phyloP scores from a whole-genome alignment of 1,284 basidiomycete genomes.

The Rhodotorula sp. region DNA sequence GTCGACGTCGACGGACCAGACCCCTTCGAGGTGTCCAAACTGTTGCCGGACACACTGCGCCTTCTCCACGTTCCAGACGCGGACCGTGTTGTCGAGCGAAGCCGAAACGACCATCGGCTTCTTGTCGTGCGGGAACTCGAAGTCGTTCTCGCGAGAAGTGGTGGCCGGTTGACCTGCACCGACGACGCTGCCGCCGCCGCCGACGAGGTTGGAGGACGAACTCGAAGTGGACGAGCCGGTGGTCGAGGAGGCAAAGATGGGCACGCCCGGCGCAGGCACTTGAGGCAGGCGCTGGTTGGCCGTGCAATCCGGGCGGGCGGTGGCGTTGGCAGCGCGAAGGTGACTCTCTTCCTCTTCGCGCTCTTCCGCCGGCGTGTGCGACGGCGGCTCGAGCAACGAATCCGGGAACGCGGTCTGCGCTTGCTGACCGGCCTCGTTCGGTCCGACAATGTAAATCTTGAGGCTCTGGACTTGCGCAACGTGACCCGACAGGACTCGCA shows the following conservation, averaged over 20 bases:
- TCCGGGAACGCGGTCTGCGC: neutral
- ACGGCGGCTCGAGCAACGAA: conserved; percentile 16
- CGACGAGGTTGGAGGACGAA: neutral
- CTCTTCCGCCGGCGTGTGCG: conserved; percentile 18
- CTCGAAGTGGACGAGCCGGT: neutral
- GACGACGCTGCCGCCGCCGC: neutral
- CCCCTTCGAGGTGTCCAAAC: conserved; percentile 82
- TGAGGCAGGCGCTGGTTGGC: neutral
- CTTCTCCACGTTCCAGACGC: conserved; percentile 90
- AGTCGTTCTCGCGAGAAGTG: conserved; percentile 13
- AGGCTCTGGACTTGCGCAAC: conserved; percentile 93
- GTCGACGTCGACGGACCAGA: conserved; percentile 93
- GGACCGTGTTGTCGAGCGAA: conserved; percentile 92
- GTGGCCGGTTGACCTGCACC: neutral
- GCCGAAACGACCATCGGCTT: conserved; percentile 79
- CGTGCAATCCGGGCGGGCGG: conserved; percentile 1
- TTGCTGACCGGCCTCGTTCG: conserved; percentile 18
- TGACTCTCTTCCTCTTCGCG: conserved; percentile 2
- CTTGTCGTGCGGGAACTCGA: conserved; percentile 46
- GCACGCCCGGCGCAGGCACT: neutral
- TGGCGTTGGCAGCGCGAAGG: neutral
- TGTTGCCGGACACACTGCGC: conserved; percentile 76
- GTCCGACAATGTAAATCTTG: conserved; percentile 52
- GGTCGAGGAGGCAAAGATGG: neutral
- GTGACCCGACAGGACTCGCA: conserved; percentile 83